Evolutionary conservation across 257 asterid species (phyloP).

Genomic region (Eucommia ulmoides): DNA sequence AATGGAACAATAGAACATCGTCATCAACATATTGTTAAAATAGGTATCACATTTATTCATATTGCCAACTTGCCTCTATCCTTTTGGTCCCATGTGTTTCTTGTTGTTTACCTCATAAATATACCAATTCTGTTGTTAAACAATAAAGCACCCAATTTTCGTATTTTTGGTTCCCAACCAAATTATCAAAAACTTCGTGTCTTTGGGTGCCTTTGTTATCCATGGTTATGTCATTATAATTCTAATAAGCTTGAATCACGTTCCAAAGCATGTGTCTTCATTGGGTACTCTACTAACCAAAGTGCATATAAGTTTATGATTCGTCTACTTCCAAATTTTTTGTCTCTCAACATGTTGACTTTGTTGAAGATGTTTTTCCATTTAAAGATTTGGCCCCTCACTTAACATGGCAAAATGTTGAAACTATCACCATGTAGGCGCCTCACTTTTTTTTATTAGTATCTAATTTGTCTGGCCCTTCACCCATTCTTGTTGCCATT

Average conservation of each 20-base stretch:
- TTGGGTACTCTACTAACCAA: constrained; percentile 1
- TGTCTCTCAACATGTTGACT: constrained; percentile 5
- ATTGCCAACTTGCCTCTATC: neutral
- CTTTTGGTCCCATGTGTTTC: neutral
- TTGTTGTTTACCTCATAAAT: neutral
- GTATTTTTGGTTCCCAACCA: neutral
- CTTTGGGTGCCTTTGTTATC: neutral
- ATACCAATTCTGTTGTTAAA: neutral
- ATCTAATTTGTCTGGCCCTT: neutral
- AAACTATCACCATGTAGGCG: neutral
- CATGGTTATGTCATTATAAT: neutral
- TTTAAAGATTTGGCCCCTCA: neutral
- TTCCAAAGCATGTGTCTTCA: constrained; percentile 4
- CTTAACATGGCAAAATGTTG: neutral
- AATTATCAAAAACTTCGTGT: neutral
- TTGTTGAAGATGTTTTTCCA: neutral
- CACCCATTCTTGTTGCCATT: neutral
- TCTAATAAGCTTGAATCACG: neutral
- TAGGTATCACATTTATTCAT: neutral
- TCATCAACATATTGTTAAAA: neutral
- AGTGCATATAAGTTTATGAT: neutral
- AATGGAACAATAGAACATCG: neutral
- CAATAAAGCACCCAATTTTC: neutral
- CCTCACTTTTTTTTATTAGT: neutral
- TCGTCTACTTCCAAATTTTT: neutral